Base-by-base conservation (phyloP, 306 rosid species). In the Prunus davidiana region DNA sequence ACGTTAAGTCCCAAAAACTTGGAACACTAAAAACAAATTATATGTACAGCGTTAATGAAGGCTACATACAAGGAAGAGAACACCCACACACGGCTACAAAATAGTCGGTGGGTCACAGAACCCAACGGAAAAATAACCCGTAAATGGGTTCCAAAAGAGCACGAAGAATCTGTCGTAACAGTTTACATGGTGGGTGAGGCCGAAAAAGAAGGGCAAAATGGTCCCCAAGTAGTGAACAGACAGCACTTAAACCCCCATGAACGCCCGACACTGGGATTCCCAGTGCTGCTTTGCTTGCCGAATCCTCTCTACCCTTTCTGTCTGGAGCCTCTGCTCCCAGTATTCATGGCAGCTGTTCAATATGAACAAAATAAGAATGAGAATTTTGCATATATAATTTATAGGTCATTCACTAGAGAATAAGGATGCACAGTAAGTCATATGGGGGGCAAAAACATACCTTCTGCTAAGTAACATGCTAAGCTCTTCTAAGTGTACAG, bases 241-340 rank as follows among this genome's bases (percentile, higher is more conserved):
- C 67, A 63, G 69, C 28, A 2, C 61, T 28, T 47, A 91, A 65
- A 87, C 20, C 0, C 93, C 98, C 84, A 88, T 54, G 78, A 89
- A 80, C 3, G 80, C 83, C 63, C 89, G 83, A 56, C 93, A 90
- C 38, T 85, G 90, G 14, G 69, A 71, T 74, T 90, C 95, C 98
- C 98, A 95, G 51, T 95, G 89, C 76, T 90, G 88, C 86, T 95
- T 95, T 25, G 77, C 85, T 81, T 89, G 96, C 69, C 77, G 89
- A n/a, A 95, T 72, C 82, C 98, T 89, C 79, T 90, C 97, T 0
- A 43, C 82, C 82, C 93, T 89, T 20, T 95, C 98, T 28, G 79
- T 76, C 64, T 64, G 84, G 68, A 85, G 91, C 78, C 97, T 82
- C 78, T 82, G 71, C 75, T 81, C 90, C 98, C 98, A 92, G 83